Evolutionary conservation across 1,284 basidiomycete species (phyloP).

Genomic region (Naganishia sp.): DNA sequence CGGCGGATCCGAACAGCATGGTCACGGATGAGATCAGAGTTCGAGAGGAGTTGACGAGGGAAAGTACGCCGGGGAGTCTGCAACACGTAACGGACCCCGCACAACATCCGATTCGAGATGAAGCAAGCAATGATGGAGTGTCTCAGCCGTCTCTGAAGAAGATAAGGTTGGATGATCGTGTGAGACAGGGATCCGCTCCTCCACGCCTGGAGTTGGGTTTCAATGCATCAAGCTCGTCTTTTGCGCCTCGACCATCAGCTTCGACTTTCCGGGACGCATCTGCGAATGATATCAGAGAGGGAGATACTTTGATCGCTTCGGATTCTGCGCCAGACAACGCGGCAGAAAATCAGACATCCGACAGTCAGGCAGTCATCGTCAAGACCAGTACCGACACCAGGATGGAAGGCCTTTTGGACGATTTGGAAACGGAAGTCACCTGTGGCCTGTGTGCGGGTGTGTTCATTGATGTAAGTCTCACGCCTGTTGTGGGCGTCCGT

Average conservation of each 20-base stretch:
- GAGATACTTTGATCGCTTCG: not conserved
- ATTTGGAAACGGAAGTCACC: constrained; percentile 29
- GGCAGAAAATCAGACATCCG: not conserved
- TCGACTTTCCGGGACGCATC: no score
- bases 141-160: constrained; percentile 5
- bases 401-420: constrained; percentile 26
- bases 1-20: not conserved
- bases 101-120: no score
- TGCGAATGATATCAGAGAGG: not conserved
- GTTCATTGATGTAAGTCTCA: constrained; percentile 30
- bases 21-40: not conserved
- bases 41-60: not conserved
- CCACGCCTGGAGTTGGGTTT: constrained; percentile 24
- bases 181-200: constrained; percentile 20
- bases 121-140: not conserved
- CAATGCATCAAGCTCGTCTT: not conserved
- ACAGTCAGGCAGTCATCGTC: no score
- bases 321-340: no score
- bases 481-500: no score
- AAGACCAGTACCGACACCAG: not conserved
- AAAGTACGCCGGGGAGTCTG: no score
- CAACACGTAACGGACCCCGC: no score
- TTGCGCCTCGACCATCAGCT: not conserved
- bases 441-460: constrained; percentile 33
- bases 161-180: not conserved